Evolutionary conservation across 176 grass and related monocot species (phyloP), one percentile per base, ranked within the genome.

Genomic region (Secale cereale): DNA sequence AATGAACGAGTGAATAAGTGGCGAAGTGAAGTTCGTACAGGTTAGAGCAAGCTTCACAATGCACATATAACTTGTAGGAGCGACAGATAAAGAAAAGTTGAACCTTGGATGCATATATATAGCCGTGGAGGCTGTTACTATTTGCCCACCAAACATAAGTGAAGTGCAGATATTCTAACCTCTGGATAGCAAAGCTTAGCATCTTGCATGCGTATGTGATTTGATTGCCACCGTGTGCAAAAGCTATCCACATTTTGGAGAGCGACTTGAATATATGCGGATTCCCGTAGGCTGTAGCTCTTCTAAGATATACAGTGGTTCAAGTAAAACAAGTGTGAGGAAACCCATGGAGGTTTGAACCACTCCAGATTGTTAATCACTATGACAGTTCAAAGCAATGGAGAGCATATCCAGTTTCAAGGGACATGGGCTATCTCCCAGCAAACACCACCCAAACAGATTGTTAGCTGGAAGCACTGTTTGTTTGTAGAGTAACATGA

Each of bases 171-270:
- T 82, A 91, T 90, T 90, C 79, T 90, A 76, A 85, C 81, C 87
- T 88, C 82, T 86, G 72, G 82, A 87, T 86, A 85, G 82, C 57
- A 52, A 88, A 83, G 65, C 27, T 72, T 65, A 43, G 79, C 87
- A 87, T 94, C 82, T 91, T 82, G 85, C 70, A 52, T 80, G 52
- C 71, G n/a, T 79, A 80, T 62, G n/a, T 85, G 79, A 91, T 91
- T 88, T 94, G 91, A 80, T 82, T 90, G 89, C 91, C 89, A 94
- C 65, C 50, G 81, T 90, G 43, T 90, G 43, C 82, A 91, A 63
- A 93, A 80, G 85, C 83, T 94, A 86, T 94, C 77, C 70, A 83
- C 41, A 91, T 86, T 91, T 81, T 87, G 65, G 89, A 97, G 65
- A 81, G 65, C 67, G 76, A 94, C 87, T 77, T 83, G 75, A 84